Evolutionary conservation across 2,329 filamentous ascomycete species (phyloP), one percentile per base, ranked within the genome.

Genomic region (Phialophora chinensis): DNA sequence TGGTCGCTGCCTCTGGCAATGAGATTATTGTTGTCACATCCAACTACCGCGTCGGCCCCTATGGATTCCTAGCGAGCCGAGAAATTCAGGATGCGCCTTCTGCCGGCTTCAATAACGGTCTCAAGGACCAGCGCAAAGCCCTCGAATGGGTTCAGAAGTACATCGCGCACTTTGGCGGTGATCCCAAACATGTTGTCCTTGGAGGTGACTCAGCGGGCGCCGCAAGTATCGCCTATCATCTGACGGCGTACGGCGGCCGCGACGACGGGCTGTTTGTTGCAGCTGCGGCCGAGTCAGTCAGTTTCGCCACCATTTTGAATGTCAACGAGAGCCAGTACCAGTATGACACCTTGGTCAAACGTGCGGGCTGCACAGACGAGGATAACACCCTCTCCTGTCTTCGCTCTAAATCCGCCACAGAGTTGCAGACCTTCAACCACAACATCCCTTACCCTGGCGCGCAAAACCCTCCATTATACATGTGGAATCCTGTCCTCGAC

Each of bases 21-120:
- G 82, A 85, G 55, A 88, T 92, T 29, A 79, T 93, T 0, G 86
- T 92, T 0, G 89, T 93, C 1, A 88, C 83, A 10, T 85, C 91
- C 77, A 93, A 92, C 77, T 93, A 93, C 74, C 87, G 91, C 4
- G 89, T 93, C 11, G 90, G 90, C 0, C 84, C 86, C 0, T 92
- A 88, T 71, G 91, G 91, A 0, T 93, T 93, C 74, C 81, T 93
- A 12, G 85, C 86, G 1, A 82, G 87, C 63, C 78, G 84, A 17
- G 84, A 89, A 71, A 77, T 88, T 0, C 70, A 78, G 35, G 72
- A 73, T 69, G 70, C 77, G 4, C 84, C 86, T 1, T 64, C 65
- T 6, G 61, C 66, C 20, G 65, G 60, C 27, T 74, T 88, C 42
- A 93, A 93, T 75, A 88, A 88, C 71, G 91, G 91, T 1, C 79